Evolutionary conservation across 345 rosid species (phyloP).

Genomic region (Bruguiera parviflora): DNA sequence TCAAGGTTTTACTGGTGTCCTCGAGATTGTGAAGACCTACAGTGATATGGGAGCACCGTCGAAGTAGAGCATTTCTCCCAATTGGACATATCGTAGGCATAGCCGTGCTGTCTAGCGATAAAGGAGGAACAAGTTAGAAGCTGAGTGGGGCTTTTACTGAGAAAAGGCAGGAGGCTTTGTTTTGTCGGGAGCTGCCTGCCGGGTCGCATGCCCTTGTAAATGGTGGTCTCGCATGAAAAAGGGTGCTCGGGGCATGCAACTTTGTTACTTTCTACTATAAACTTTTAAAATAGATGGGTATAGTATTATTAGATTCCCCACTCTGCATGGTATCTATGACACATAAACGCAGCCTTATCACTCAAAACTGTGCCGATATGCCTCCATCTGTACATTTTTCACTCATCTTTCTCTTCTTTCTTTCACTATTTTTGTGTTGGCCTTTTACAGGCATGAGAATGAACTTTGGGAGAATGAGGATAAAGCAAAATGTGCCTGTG

Average conservation of each 20-base stretch:
- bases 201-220: conserved; percentile 30
- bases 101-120: neutral
- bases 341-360: conserved; percentile 16
- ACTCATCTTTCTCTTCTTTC: neutral
- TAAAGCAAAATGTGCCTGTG: conserved; percentile 2
- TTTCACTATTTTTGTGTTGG: conserved; percentile 18
- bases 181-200: neutral
- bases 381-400: conserved; percentile 6
- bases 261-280: conserved; percentile 5
- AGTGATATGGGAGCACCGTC: too few species aligned
- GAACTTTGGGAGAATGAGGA: neutral
- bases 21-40: too few species aligned
- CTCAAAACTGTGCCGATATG: conserved; percentile 3
- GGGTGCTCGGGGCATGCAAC: conserved; percentile 7
- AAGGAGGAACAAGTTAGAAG: conserved; percentile 1
- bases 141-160: conserved; percentile 8
- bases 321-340: neutral
- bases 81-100: too few species aligned
- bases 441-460: neutral
- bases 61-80: too few species aligned
- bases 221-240: conserved; percentile 6
- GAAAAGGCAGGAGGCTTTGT: conserved; percentile 21
- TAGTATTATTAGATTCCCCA: conserved; percentile 23
- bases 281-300: conserved; percentile 12
- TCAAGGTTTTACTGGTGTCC: too few species aligned